Conservation (phyloP, 2,329 filamentous ascomycete species). For the Colletotrichum sp. region DNA sequence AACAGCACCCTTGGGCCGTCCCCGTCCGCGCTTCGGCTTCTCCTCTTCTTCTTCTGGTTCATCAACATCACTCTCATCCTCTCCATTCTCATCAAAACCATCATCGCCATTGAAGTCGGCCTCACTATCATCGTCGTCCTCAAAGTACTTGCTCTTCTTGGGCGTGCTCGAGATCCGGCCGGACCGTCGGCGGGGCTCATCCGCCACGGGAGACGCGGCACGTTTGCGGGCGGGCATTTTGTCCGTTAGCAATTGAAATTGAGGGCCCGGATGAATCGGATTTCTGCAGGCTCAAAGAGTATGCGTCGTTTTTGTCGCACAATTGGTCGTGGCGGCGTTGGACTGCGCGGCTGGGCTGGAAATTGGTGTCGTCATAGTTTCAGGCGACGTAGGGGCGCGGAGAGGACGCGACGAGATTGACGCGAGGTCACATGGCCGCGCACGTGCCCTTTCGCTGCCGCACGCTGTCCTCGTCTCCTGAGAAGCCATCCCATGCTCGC, state of each 20-base stretch:
- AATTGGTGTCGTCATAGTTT: slow-evolving; percentile 8
- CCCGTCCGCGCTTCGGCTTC: slow-evolving; percentile 19
- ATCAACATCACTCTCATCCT: slow-evolving; percentile 18
- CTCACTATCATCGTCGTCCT: slow-evolving; percentile 32
- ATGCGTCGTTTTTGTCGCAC: neutral
- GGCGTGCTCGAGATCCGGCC: slow-evolving; percentile 48
- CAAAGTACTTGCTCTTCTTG: slow-evolving; percentile 59
- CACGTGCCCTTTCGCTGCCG: neutral
- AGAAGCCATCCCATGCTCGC: accelerated
- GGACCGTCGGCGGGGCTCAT: slow-evolving; percentile 49
- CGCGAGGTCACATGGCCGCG: slow-evolving; percentile 3
- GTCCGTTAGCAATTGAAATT: neutral
- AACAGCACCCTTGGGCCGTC: slow-evolving; percentile 6
- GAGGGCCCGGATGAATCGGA: neutral
- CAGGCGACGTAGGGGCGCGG: neutral
- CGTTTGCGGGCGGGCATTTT: slow-evolving; percentile 46
- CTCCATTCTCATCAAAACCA: neutral
- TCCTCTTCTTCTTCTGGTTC: slow-evolving; percentile 22
- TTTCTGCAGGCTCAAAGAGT: neutral
- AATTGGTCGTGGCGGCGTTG: neutral
- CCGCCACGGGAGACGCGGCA: slow-evolving; percentile 29
- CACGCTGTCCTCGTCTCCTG: neutral
- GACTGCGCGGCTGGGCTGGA: neutral
- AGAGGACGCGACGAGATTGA: slow-evolving; percentile 9
- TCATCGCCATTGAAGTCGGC: neutral